Percentiles rank a stretch among this genome's conserved stretches.
Conservation (phyloP, 352 stramenopile genomes). For the Plasmopara halstedii region DNA sequence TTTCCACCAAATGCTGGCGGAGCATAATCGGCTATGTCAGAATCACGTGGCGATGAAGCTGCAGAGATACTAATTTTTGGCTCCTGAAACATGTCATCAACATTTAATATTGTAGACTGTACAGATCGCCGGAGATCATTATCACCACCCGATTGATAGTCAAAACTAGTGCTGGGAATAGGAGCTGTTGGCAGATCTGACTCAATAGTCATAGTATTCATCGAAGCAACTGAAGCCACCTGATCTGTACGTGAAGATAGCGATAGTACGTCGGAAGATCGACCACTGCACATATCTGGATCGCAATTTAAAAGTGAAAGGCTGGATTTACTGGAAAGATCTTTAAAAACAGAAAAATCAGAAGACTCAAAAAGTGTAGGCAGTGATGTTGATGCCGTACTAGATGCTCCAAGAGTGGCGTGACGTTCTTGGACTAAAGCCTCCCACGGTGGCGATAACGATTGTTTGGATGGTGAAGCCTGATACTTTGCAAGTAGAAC, state of each 20-base stretch:
- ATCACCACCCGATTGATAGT: not conserved
- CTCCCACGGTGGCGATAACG: constrained; percentile 62
- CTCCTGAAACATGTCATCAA: constrained; percentile 3
- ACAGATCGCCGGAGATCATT: constrained; percentile 4
- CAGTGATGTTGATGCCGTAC: constrained; percentile 4
- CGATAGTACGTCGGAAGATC: constrained; percentile 7
- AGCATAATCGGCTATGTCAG: constrained; percentile 16
- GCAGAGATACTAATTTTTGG: constrained; percentile 7
- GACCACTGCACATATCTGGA: constrained; percentile 2
- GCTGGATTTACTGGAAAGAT: constrained; percentile 2
- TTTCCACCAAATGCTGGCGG: too few relatives aligned
- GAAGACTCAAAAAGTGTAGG: not conserved
- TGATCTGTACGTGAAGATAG: constrained; percentile 6
- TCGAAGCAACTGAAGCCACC: constrained; percentile 9
- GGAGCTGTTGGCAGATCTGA: constrained; percentile 6
- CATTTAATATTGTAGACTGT: constrained; percentile 6
- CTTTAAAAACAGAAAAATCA: constrained; percentile 1
- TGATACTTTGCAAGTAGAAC: constrained; percentile 65
- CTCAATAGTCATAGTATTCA: constrained; percentile 9
- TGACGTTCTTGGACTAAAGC: constrained; percentile 67
- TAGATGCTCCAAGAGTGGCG: constrained; percentile 23
- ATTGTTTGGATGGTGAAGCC: constrained; percentile 61
- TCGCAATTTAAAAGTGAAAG: constrained; percentile 4
- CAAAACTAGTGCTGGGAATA: not conserved
- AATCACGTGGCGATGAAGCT: constrained; percentile 12